phyloP scores from a whole-genome alignment of 1,284 basidiomycete genomes.

The Puccinia coronata region DNA sequence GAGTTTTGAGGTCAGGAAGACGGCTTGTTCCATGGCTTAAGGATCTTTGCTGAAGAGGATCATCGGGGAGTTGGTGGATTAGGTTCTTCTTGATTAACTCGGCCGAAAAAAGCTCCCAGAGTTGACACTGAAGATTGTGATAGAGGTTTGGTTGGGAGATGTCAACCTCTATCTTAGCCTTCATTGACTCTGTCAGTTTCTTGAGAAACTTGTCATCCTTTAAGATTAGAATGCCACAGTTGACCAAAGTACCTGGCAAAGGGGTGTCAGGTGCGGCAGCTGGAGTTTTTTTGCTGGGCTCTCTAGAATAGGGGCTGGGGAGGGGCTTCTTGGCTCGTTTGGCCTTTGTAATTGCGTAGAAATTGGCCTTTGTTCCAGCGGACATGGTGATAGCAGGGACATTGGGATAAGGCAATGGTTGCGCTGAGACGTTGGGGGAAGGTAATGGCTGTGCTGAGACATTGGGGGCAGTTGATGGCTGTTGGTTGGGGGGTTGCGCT shows the following conservation, averaged over 20 bases:
- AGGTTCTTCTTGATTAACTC: background rate
- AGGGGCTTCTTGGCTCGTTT: no score
- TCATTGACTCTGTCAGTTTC: no score
- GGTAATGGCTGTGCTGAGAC: no score
- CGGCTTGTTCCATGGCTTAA: constrained; percentile 6
- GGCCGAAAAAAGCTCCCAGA: background rate
- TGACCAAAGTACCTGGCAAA: no score
- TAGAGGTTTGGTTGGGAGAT: background rate
- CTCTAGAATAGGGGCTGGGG: no score
- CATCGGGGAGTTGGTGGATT: background rate
- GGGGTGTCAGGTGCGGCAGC: no score
- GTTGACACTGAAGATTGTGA: background rate
- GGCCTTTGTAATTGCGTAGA: background rate
- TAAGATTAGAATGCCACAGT: no score
- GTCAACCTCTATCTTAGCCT: background rate
- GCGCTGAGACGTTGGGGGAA: no score
- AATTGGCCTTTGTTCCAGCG: background rate
- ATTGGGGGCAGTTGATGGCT: no score
- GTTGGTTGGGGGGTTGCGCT: no score
- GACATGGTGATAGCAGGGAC: background rate
- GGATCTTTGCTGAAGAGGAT: background rate
- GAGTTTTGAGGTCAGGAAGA: background rate
- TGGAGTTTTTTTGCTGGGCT: background rate
- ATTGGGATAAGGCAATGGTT: no score
- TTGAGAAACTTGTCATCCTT: no score